phyloP scores from a whole-genome alignment of 768 basidiomycete species.

The Trametes coccinea region DNA sequence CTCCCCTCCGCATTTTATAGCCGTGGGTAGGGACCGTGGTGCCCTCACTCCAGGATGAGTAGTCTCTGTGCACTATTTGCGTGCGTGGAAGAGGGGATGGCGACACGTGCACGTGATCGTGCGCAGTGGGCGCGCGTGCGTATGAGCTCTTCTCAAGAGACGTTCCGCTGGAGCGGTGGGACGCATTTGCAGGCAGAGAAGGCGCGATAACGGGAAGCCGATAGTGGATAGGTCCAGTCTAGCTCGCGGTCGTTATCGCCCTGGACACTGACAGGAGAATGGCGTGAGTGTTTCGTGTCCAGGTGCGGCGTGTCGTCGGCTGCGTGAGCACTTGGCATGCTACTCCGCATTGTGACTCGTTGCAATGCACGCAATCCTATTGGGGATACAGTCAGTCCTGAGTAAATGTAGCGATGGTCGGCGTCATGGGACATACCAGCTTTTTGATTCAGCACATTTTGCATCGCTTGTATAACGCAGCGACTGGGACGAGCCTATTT shows the following conservation, averaged over 20 bases:
- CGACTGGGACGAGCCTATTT: too few relatives aligned
- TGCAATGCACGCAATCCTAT: too few relatives aligned
- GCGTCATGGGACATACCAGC: too few relatives aligned
- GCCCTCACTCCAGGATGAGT: background rate
- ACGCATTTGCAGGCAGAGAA: background rate
- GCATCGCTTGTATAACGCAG: too few relatives aligned
- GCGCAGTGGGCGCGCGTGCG: background rate
- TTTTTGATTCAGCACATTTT: too few relatives aligned
- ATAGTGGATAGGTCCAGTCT: background rate
- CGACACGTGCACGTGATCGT: conserved; percentile 34
- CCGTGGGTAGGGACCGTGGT: background rate
- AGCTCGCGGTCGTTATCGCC: conserved; percentile 8
- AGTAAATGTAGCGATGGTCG: too few relatives aligned
- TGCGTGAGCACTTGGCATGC: background rate
- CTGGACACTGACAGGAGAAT: conserved; percentile 4
- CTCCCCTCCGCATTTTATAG: conserved; percentile 10
- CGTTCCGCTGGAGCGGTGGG: background rate
- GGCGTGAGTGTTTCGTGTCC: conserved; percentile 16
- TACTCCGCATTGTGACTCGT: too few relatives aligned
- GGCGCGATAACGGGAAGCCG: conserved; percentile 10
- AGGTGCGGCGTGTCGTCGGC: background rate
- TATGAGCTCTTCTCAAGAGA: background rate
- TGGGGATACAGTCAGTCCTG: too few relatives aligned
- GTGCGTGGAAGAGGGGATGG: conserved; percentile 30
- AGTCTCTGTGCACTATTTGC: conserved; percentile 21